Conservation (phyloP, 208 protist species). For the Wallacemonas sp. region DNA sequence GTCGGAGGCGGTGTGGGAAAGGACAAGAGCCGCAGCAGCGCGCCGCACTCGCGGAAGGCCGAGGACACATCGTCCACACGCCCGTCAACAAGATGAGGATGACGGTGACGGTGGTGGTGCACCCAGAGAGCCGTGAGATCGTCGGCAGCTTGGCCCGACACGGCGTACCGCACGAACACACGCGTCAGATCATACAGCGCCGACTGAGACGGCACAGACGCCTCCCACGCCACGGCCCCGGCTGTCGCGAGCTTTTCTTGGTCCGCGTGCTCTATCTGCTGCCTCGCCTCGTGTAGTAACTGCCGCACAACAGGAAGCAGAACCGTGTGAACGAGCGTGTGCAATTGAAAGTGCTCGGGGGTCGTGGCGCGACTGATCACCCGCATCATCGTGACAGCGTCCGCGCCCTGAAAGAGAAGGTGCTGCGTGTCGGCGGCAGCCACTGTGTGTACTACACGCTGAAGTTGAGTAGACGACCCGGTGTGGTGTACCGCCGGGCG, state of each 20-base stretch:
- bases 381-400: conserved; percentile 44
- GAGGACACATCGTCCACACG: background rate
- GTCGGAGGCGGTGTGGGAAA: background rate
- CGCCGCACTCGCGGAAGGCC: conserved; percentile 15
- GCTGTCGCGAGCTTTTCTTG: background rate
- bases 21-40: conserved; percentile 25
- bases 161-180: conserved; percentile 54
- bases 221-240: background rate
- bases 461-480: background rate
- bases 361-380: conserved; percentile 48
- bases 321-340: conserved; percentile 60
- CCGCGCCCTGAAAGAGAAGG: conserved; percentile 16
- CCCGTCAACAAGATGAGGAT: background rate
- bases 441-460: background rate
- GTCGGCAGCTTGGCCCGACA: conserved; percentile 51
- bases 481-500: background rate
- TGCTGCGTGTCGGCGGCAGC: conserved; percentile 14
- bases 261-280: background rate
- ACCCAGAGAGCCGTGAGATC: conserved; percentile 53
- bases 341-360: conserved; percentile 66
- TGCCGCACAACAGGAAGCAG: conserved; percentile 52
- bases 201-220: background rate
- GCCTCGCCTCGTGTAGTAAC: conserved; percentile 16
- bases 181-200: conserved; percentile 45
- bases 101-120: conserved; percentile 28